Evolutionary conservation across 2,329 filamentous ascomycete genomes (phyloP), one percentile per base, ranked within the genome.

Genomic region (Nemania abortiva): DNA sequence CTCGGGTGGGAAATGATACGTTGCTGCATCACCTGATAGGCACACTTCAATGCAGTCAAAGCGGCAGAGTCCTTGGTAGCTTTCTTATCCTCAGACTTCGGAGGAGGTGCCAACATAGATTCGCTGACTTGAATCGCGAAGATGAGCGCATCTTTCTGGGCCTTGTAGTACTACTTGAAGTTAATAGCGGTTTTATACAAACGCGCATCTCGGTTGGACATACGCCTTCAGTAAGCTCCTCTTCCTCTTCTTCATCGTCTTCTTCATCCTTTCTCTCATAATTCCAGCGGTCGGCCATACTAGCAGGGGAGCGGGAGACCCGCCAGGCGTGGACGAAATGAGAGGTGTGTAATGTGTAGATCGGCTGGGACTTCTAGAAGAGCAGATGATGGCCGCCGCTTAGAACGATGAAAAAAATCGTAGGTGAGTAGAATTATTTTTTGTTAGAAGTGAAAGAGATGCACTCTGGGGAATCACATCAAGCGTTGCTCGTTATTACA

Each of bases 1-100:
- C 91, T 95, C 1, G 96, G 96, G 70, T 95, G 95, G 3, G 95
- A 95, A 75, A 99, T 98, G 80, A 99, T 98, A 75, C 96, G 93
- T 82, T 98, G 95, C 82, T 98, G 94, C 93, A 99, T 98, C 62
- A 99, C 85, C 77, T 94, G 90, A 77, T 97, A 97, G 66, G 95
- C 96, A 76, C 94, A 98, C 85, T 97, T 97, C 58, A 99, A 82
- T 3, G 96, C 95, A 18, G 95, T 95, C 61, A 91, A 87, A 0
- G 94, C 86, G 3, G 95, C 90, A 53, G 92, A 95, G 76, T 95
- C 93, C 66, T 85, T 89, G 72, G 93, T 91, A 52, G 90, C 88
- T 79, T 94, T 95, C 81, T 93, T 97, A 59, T 90, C 87, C 69
- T 88, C 86, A 6, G 86, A 86, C 2, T 85, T 82, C 2, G 89